phyloP scores from a whole-genome alignment of 2,329 filamentous ascomycete species.

The Chaetomium sp. region DNA sequence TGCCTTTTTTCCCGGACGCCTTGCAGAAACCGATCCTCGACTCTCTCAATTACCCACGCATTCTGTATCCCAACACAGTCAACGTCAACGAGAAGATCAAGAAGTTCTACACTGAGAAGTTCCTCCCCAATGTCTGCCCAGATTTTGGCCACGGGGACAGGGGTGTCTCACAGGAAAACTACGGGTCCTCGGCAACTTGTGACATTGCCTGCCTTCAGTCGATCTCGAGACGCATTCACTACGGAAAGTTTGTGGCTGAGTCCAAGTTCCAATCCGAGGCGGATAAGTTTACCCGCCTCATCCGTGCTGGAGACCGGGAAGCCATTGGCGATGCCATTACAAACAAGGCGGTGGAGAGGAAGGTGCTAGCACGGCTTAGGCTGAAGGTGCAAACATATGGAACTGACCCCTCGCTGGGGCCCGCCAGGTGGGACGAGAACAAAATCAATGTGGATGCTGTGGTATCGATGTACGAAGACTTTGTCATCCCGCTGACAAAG shows the following conservation, averaged over 20 bases:
- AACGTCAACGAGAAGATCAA: constrained; percentile 88
- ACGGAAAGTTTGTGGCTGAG: constrained; percentile 97
- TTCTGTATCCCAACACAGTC: constrained; percentile 82
- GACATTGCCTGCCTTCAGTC: constrained; percentile 89
- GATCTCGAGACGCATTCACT: constrained; percentile 85
- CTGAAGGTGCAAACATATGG: constrained; percentile 93
- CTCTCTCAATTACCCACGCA: constrained; percentile 77
- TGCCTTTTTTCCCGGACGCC: constrained; percentile 86
- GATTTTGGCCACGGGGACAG: constrained; percentile 69
- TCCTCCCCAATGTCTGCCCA: constrained; percentile 79
- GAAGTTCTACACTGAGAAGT: constrained; percentile 71
- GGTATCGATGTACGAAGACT: constrained; percentile 82
- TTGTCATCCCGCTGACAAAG: constrained; percentile 96
- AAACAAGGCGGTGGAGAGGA: constrained; percentile 78
- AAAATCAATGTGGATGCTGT: constrained; percentile 94
- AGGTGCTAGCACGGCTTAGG: constrained; percentile 78
- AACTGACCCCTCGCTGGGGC: constrained; percentile 67
- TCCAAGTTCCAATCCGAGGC: constrained; percentile 83
- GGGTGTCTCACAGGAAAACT: constrained; percentile 86
- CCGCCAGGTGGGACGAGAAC: constrained; percentile 46
- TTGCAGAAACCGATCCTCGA: constrained; percentile 78
- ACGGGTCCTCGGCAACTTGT: constrained; percentile 83
- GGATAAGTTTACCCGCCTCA: constrained; percentile 73
- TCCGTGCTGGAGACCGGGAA: constrained; percentile 69
- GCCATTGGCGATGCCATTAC: constrained; percentile 90